Base-by-base conservation (phyloP, 371 early-diverging fungal species). In the Mucor indicus region DNA sequence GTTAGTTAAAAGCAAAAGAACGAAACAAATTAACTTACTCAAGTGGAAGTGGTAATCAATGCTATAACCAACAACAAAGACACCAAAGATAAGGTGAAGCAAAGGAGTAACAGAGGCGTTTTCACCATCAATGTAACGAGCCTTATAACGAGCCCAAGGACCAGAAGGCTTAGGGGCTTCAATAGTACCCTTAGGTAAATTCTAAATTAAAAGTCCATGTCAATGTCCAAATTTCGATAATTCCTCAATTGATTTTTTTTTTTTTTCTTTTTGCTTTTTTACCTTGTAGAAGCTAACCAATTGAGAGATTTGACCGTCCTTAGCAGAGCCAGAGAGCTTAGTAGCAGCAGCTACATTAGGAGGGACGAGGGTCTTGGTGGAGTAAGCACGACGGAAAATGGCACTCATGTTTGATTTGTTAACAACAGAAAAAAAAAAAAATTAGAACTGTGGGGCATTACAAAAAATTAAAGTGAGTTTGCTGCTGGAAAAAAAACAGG, bases 41-140 rank as follows among this genome's bases (percentile, higher is more conserved):
- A 81, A 74, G 76, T 81, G 81, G 81, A 81, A 81, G 69, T 81
- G 77, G 63, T 82, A 82, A 62, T 82, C 82, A 39, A 82, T 78
- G 63, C 71, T 70, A 67, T 82, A 82, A 51, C 75, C 75, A 58
- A 64, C 49, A 55, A 57, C 63, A 48, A 77, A 74, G 75, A 82
- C 60, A 64, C 66, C 79, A 46, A 67, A 69, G 40, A 81, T 63
- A 52, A 65, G 59, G 59, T 79, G 80, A 57, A 78, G 57, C 57
- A 79, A 64, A 47, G 82, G 82, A 55, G 79, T 71, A 53, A 77
- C 67, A 52, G 63, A 61, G 21, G 82, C 69, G 55, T 82, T 82
- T 38, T 82, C 80, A 60, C 82, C 82, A 41, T 82, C 82, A 64
- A 82, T 79, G 73, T 82, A 75, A 57, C 75, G 75, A 48, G 79